Base-by-base conservation (phyloP, 2,329 filamentous ascomycete species). In the Atkinsonella hypoxylon region DNA sequence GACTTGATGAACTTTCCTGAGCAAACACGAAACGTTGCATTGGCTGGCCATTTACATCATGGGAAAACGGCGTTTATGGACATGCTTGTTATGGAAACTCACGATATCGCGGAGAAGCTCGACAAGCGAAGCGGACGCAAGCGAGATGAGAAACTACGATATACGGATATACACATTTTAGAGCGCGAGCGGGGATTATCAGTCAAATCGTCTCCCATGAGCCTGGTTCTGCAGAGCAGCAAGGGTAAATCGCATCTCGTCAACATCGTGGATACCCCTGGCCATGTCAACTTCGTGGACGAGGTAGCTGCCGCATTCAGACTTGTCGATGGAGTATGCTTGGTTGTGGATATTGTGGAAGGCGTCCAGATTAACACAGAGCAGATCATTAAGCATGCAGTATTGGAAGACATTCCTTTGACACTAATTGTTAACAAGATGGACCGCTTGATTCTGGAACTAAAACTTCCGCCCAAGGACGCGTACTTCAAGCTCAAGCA, bases 401-500 rank as follows among this genome's bases (percentile, higher is more conserved):
- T 96, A 3, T 75, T 95, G 30, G 88, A 96, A 64, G 87, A 89
- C 59, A 75, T 97, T 4, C 91, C 93, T 1, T 70, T 98, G 58
- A 93, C 89, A 0, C 73, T 98, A 54, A 82, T 98, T 51, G 78
- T 98, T 69, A 98, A 97, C 77, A 98, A 98, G 72, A 85, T 98
- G 82, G 93, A 98, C 61, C 83, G 93, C 22, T 72, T 98, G 53
- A 95, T 98, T 55, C 70, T 98, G 44, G 93, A 98, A 69, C 75
- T 98, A 47, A 95, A 95, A 66, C 77, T 98, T 13, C 93, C 93
- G 2, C 93, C 93, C 2, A 88, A 83, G 57, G 93, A 98, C 64
- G 93, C 93, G 12, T 98, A 98, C 71, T 97, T 96, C 76, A 98
- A 98, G 75, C 75, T 98, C 50, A 97, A 96, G 70, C 90, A 97